These are phyloP conservation scores for Coemansia sp. DNA, from an alignment of 192 early-diverging fungal genomes.

Conservation along the genomic window DNA sequence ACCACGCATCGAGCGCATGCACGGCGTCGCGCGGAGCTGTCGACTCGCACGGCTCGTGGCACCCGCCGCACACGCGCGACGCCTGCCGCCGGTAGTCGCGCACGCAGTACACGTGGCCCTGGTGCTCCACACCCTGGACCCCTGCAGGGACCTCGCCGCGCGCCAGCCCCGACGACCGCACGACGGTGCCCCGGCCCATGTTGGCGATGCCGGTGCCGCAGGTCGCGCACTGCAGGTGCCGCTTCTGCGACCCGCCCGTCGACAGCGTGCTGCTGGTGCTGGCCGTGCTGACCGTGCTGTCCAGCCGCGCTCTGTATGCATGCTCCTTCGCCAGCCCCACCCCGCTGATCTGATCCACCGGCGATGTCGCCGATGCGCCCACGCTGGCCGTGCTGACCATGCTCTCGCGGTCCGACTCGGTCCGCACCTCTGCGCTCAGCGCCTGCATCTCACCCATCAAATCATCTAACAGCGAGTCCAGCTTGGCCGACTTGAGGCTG, in stretches of 20 bases:
- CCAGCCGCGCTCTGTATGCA: conserved; percentile 26
- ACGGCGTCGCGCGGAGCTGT: conserved; percentile 36
- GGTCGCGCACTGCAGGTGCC: conserved; percentile 27
- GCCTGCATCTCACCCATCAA: conserved; percentile 54
- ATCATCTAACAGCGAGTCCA: conserved; percentile 52
- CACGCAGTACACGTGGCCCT: conserved; percentile 45
- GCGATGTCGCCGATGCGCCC: conserved; percentile 22
- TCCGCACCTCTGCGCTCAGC: conserved; percentile 36
- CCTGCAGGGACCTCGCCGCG: conserved; percentile 26
- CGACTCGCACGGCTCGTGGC: conserved; percentile 34
- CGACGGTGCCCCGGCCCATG: conserved; percentile 16
- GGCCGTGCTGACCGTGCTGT: conserved; percentile 45
- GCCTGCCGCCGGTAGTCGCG: conserved; percentile 24
- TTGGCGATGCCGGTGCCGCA: conserved; percentile 24
- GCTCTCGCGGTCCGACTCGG: conserved; percentile 53
- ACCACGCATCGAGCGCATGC: conserved; percentile 65
- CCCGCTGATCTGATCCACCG: conserved; percentile 5
- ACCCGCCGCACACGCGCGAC: conserved; percentile 22
- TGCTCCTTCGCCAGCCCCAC: conserved; percentile 13
- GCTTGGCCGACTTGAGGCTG: conserved; percentile 40
- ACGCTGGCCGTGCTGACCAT: conserved; percentile 37
- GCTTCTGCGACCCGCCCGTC: conserved; percentile 9
- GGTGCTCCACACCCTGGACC: conserved; percentile 38
- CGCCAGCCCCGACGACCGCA: conserved; percentile 24
- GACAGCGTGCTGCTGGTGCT: conserved; percentile 55